Evolutionary conservation across 495 filamentous ascomycete genomes (phyloP), one percentile per base, ranked within the genome.

Genomic region (Bombardia bombarda): DNA sequence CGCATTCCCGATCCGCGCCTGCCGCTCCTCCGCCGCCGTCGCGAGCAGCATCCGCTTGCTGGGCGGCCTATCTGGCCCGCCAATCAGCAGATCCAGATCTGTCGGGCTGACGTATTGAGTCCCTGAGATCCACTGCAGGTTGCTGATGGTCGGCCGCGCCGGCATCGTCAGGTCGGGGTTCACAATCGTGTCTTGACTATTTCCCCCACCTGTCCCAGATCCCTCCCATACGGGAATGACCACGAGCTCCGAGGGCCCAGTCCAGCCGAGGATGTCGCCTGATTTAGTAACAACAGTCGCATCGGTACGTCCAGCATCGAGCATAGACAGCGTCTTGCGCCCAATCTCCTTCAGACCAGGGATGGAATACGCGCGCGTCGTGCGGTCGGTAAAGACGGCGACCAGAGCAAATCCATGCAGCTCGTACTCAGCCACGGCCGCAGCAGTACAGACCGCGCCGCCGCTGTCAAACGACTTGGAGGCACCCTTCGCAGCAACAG

Each of bases 61-160:
- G 0, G 86, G 82, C 10, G 90, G 92, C 9, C 92, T 77, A 49
- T 89, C 80, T 22, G 87, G 81, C 0, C 92, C 92, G 24, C 92
- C 89, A 46, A 98, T 92, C 26, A 97, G 63, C 7, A 93, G 60
- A 50, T 97, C 92, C 66, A 98, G 78, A 58, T 98, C 93, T n/a
- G 82, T 69, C 12, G 87, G 82, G 14, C 85, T 85, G 25, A 98
- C 71, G 47, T 94, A 86, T 61, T 95, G 90, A 10, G 93, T 96
- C 1, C 92, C 93, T 0, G 89, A 81, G 30, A 98, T 87, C 92
- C 92, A 98, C 60, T 95, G 87, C 17, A 98, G 57, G 49, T 92
- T 95, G 7, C 86, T 90, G 35, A 98, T 98, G 1, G 90, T 95
- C n/a, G 92, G 93, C 23, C 92, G 76, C 12, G 85, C 72, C 3